Conservation (phyloP, 768 basidiomycete species). For the Xanthoconium purpureum region DNA sequence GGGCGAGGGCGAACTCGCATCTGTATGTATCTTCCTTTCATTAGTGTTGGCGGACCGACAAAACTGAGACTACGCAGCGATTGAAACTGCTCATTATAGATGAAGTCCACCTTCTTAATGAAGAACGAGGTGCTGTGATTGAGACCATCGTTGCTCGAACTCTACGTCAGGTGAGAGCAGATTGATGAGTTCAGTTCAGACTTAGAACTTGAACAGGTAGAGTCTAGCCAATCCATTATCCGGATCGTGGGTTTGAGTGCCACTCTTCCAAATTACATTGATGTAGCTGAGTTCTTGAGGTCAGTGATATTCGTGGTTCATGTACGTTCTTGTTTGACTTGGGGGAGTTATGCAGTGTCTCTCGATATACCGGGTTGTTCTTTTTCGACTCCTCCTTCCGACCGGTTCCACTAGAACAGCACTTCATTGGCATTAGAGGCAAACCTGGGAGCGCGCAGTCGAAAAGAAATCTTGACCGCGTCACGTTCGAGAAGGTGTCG, state of each 20-base stretch:
- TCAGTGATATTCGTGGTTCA: constrained; percentile 30
- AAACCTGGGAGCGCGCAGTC: constrained; percentile 72
- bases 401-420: constrained; percentile 94
- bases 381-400: constrained; percentile 98
- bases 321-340: not conserved
- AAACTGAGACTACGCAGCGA: constrained; percentile 46
- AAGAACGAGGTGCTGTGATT: constrained; percentile 96
- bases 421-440: constrained; percentile 91
- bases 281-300: constrained; percentile 94
- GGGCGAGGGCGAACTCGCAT: constrained; percentile 94
- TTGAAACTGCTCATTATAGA: constrained; percentile 95
- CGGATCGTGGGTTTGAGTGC: constrained; percentile 95
- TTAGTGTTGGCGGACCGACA: not conserved
- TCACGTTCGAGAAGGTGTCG: constrained; percentile 87
- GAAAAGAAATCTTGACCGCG: constrained; percentile 83
- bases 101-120: constrained; percentile 95
- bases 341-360: constrained; percentile 57
- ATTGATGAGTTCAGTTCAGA: not conserved
- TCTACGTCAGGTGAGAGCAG: constrained; percentile 66
- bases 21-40: constrained; percentile 47
- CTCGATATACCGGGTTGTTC: constrained; percentile 82
- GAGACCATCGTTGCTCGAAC: constrained; percentile 98
- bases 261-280: constrained; percentile 94
- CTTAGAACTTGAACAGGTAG: constrained; percentile 55
- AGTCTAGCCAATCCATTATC: constrained; percentile 93